Evolutionary conservation across 768 basidiomycete species (phyloP).

Genomic region (Mycena maculata): DNA sequence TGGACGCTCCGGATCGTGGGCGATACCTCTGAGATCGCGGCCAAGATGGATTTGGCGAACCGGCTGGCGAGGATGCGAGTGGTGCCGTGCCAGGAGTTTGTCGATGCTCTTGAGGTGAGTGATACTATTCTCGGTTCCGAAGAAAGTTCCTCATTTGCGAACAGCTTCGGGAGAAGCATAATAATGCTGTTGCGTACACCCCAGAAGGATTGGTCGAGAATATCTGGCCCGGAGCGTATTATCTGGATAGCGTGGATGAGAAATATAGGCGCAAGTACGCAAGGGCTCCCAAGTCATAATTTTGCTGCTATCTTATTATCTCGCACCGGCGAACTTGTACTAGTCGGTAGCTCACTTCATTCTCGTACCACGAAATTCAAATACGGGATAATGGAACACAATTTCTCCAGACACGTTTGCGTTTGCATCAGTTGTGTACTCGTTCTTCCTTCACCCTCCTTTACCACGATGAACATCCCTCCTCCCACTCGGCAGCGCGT

Average conservation of each 20-base stretch:
- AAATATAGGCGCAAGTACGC: conserved; percentile 94
- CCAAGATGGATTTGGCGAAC: conserved; percentile 84
- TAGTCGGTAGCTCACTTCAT: no score
- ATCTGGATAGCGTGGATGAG: conserved; percentile 89
- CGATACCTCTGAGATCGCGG: conserved; percentile 82
- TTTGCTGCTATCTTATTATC: no score
- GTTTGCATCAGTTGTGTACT: no score
- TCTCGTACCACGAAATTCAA: no score
- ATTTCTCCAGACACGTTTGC: no score
- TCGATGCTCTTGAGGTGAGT: conserved; percentile 77
- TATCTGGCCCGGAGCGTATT: conserved; percentile 95
- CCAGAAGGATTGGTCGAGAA: conserved; percentile 90
- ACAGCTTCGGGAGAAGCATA: conserved; percentile 95
- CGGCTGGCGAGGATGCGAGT: conserved; percentile 90
- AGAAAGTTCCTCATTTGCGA: neutral
- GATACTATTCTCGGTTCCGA: neutral
- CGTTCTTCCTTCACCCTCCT: no score
- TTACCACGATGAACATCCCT: conserved; percentile 17
- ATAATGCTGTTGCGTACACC: conserved; percentile 87
- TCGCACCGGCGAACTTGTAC: no score
- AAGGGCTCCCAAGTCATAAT: conserved; percentile 25
- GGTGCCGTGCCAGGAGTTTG: conserved; percentile 91
- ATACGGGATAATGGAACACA: no score
- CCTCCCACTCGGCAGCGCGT: neutral
- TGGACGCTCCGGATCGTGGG: conserved; percentile 90